A percentile compares a stretch with the other conserved stretches of the same genome.
Conservation (phyloP, 2,329 filamentous ascomycete species). For the Diaporthe aspalathi region DNA sequence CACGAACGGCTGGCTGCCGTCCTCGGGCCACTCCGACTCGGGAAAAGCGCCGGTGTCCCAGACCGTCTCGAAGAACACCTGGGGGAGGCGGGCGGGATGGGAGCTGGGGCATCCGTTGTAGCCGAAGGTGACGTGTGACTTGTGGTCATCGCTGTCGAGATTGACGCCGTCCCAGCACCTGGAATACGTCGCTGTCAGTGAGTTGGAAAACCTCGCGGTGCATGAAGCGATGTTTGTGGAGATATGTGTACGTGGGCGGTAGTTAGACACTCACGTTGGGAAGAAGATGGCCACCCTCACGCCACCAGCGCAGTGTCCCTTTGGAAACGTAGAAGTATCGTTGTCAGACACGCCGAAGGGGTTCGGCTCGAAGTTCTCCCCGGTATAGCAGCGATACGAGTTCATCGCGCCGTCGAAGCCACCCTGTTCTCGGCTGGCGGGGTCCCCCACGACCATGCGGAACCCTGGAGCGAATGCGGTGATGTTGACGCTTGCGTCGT, state of each 20-base stretch:
- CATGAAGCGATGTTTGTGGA: background rate
- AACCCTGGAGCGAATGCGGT: conserved; percentile 55
- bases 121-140: conserved; percentile 58
- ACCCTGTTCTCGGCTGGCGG: conserved; percentile 46
- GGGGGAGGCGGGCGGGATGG: conserved; percentile 45
- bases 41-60: conserved; percentile 44
- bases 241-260: background rate
- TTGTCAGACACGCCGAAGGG: conserved; percentile 47
- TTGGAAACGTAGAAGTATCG: conserved; percentile 52
- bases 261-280: background rate
- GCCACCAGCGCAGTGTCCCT: conserved; percentile 50
- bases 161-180: conserved; percentile 67
- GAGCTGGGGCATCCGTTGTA: conserved; percentile 43
- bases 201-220: accelerated
- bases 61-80: conserved; percentile 45
- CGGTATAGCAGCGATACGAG: conserved; percentile 53
- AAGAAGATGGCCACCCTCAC: conserved; percentile 43
- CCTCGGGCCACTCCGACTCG: conserved; percentile 43
- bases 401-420: conserved; percentile 43
- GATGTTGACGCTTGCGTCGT: conserved; percentile 38
- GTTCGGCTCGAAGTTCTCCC: conserved; percentile 44
- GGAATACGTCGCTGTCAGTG: background rate
- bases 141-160: conserved; percentile 59
- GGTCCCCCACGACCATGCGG: conserved; percentile 56
- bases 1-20: conserved; percentile 48